Base-by-base conservation (phyloP, 768 basidiomycete genomes). In the Serendipita sp. region DNA sequence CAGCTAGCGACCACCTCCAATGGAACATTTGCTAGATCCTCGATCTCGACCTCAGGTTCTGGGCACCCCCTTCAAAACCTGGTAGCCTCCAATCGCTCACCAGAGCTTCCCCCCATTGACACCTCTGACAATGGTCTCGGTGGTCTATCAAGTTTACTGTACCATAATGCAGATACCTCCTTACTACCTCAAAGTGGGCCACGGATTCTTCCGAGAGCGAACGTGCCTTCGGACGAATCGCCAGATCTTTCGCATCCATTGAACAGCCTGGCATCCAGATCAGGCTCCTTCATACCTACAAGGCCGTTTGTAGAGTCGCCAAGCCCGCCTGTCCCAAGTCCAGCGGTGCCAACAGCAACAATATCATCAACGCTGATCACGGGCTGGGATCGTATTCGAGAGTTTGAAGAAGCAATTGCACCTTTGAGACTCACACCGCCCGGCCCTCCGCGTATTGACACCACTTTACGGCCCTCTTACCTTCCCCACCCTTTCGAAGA, bases 401-500 rank as follows among this genome's bases (percentile, higher is more conserved):
- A 34, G 20, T 58, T 58, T 58, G 24, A 58, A 58, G 53, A 58
- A 31, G 53, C 53, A 26, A 58, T 58, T 33, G 53, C 53, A 4
- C 53, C 53, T 34, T 31, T 58, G 26, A 28, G 53, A 33, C 24
- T 31, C 17, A 58, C 53, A 31, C 53, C 53, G 24, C 53, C 53
- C 11, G 26, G 17, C 31, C 53, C 53, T 3, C 31, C 53, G 9
- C 20, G 28, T 20, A 24, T 24, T 28, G 9, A 24, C 17, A 24
- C 20, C 53, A 28, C 17, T n/a, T 33, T 58, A 28, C 20, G 53
- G 14, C 45, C 45, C n/a, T n/a, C 45, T 7, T 20, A 20, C 20
- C 53, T 58, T 24, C 53, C 53, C 33, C 53, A 58, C 31, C 53
- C 53, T 5, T 58, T 58, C 33, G 53, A 58, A 58, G 53, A 58